Conservation (phyloP, 805 yeast genomes). For the Wickerhamomyces bisporus region DNA sequence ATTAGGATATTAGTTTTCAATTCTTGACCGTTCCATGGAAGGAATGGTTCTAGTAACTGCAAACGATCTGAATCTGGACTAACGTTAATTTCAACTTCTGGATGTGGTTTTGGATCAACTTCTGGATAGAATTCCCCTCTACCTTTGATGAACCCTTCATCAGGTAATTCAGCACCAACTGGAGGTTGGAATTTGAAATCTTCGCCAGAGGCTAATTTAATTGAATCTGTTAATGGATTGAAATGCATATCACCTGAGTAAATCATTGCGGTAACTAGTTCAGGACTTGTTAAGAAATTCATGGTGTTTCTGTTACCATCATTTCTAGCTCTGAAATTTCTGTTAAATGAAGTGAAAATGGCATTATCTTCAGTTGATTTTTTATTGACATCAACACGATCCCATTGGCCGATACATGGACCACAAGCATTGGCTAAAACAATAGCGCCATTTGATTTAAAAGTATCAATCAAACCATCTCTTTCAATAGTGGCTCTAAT, state of each 20-base stretch:
- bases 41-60: conserved; percentile 85
- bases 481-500: conserved; percentile 95
- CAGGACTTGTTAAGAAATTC: conserved; percentile 98
- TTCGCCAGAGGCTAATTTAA: conserved; percentile 63
- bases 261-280: conserved; percentile 93
- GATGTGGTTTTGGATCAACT: conserved; percentile 57
- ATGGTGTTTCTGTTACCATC: conserved; percentile 97
- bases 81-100: conserved; percentile 59
- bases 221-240: conserved; percentile 87
- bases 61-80: conserved; percentile 88
- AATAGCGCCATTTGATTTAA: conserved; percentile 82
- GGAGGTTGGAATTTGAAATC: conserved; percentile 78
- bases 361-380: conserved; percentile 69
- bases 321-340: conserved; percentile 96
- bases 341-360: conserved; percentile 93
- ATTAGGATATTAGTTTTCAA: conserved; percentile 67
- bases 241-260: conserved; percentile 90
- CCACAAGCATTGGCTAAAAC: conserved; percentile 98
- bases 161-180: conserved; percentile 79
- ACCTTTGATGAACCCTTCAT: conserved; percentile 70
- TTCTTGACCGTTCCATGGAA: conserved; percentile 84
- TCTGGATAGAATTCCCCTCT: conserved; percentile 73
- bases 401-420: conserved; percentile 99
- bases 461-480: conserved; percentile 81
- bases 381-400: conserved; percentile 73